Evolutionary conservation across 2,329 filamentous ascomycete genomes (phyloP), one percentile per base, ranked within the genome.

Genomic region (Colletotrichum euphorbiae): DNA sequence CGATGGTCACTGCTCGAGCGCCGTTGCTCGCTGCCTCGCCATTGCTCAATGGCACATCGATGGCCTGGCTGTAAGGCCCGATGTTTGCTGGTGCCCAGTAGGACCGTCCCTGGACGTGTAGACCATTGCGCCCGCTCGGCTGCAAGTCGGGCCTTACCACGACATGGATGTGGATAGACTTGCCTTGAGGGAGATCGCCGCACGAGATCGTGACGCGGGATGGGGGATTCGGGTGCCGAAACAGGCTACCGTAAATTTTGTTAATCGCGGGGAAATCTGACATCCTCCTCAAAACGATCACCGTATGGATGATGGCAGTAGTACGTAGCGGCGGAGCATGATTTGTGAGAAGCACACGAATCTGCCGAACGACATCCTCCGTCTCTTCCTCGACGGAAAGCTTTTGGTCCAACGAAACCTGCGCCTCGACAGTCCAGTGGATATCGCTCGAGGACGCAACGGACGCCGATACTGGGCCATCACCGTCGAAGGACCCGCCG

Each of bases 1-100:
- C 94, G 40, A 98, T 85, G 62, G 89, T 90, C 15, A 95, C 80
- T 1, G 79, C 69, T 42, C 79, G 76, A 2, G 79, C 69, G 8
- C 2, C 74, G 73, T 4, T 68, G 70, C n/a, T 60, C 54, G 15
- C 68, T 62, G 4, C 19, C 17, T 56, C 48, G 5, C 15, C 42
- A 9, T 43, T 51, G 33, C 73, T 73, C 12, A 80, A 62, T 3
- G 76, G 79, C 11, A 88, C 80, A 2, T 86, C 84, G 56, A 96
- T 89, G 4, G 94, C 93, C 80, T 99, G 96, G 63, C 94, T 98
- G 79, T 98, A 98, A 0, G 96, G 96, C 0, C 96, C 96, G 61
- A 99, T 98, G 75, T 98, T 98, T 19, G 96, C 95, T 0, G 96
- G 96, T 0, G 96, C 96, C 96, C 96, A 99, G 83, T 98, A 98